Evolutionary conservation across 306 rosid genomes (phyloP).

Genomic region (Potentilla sterilis): DNA sequence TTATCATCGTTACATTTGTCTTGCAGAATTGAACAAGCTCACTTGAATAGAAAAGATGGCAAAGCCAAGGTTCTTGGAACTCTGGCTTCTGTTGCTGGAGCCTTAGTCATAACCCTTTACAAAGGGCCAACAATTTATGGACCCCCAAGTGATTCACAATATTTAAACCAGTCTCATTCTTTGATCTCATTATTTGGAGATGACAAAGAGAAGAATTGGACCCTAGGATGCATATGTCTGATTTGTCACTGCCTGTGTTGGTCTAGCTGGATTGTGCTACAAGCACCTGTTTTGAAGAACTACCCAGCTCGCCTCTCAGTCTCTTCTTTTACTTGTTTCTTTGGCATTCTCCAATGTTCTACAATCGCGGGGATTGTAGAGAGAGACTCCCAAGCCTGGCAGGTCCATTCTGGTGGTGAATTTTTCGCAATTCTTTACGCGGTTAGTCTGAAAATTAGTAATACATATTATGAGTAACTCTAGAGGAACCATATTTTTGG

Average conservation of each 20-base stretch:
- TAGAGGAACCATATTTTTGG: not conserved
- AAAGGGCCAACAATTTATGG: not conserved
- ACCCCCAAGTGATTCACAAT: not conserved
- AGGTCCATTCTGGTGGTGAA: not conserved
- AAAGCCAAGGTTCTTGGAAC: constrained; percentile 6
- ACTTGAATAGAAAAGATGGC: constrained; percentile 3
- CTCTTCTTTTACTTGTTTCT: not conserved
- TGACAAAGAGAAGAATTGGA: not conserved
- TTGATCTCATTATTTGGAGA: not conserved
- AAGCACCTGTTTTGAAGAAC: not conserved
- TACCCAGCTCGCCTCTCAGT: not conserved
- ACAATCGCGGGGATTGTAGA: not conserved
- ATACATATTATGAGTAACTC: not conserved
- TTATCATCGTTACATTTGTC: not conserved
- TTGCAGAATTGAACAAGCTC: not conserved
- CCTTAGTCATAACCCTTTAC: not conserved
- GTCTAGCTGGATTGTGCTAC: constrained; percentile 5
- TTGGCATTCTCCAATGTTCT: not conserved
- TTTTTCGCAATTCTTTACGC: not conserved
- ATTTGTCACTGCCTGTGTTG: not conserved
- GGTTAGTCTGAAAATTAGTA: not conserved
- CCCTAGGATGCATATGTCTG: not conserved
- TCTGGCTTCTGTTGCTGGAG: constrained; percentile 3
- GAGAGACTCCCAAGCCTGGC: not conserved
- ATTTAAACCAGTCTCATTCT: not conserved